These are phyloP conservation scores for Boechera divaricarpa DNA, from an alignment of 345 rosid species.

Conservation along the genomic window DNA sequence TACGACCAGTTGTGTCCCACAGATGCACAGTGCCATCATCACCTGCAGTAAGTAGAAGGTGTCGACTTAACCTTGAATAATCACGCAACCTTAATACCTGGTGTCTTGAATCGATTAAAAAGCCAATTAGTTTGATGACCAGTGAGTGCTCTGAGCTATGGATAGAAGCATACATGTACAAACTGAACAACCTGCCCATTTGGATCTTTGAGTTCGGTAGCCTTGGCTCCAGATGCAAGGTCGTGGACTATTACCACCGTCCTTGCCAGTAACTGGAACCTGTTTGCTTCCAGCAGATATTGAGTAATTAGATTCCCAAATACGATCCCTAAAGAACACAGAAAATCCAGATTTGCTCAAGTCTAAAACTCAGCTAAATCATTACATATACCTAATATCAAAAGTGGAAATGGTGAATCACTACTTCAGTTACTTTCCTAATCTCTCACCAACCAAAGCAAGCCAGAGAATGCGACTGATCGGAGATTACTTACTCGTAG, in stretches of 20 bases:
- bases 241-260: slow-evolving; percentile 82
- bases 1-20: slow-evolving; percentile 96
- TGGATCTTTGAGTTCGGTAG: slow-evolving; percentile 94
- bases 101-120: slow-evolving; percentile 67
- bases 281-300: slow-evolving; percentile 11
- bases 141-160: slow-evolving; percentile 15
- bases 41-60: slow-evolving; percentile 93
- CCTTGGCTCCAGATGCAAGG: slow-evolving; percentile 92
- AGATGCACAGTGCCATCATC: slow-evolving; percentile 97
- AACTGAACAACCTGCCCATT: slow-evolving; percentile 80
- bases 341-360: slow-evolving; percentile 4
- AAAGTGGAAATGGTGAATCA: neutral
- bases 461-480: slow-evolving; percentile 13
- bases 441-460: slow-evolving; percentile 29
- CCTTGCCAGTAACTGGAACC: slow-evolving; percentile 63
- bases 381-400: slow-evolving; percentile 17
- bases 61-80: slow-evolving; percentile 88
- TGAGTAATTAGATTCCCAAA: slow-evolving; percentile 19
- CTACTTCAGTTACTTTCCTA: slow-evolving; percentile 21
- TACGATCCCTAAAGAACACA: slow-evolving; percentile 21
- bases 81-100: slow-evolving; percentile 98
- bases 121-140: slow-evolving; percentile 32
- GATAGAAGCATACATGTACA: slow-evolving; percentile 39
- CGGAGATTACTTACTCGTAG: slow-evolving; percentile 58
- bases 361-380: neutral